Evolutionary conservation across 202 grass and related monocot genomes (phyloP).

Genomic region (Eragrostis tef): DNA sequence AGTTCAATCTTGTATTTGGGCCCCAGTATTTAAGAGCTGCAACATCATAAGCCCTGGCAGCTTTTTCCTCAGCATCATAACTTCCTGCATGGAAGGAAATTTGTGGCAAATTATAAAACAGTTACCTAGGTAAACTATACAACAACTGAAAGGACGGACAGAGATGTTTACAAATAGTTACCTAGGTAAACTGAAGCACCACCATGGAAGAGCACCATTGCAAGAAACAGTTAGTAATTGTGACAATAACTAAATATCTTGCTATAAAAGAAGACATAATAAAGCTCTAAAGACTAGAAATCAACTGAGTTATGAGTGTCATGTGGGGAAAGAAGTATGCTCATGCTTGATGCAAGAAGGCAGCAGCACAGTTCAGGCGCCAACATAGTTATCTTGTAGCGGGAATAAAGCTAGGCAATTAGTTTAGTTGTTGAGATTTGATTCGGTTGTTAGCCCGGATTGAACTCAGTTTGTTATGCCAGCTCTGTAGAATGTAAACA

Average conservation of each 20-base stretch:
- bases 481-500: too few species aligned
- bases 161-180: constrained; percentile 46
- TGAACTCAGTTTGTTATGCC: too few species aligned
- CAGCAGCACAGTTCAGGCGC: too few species aligned
- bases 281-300: neutral
- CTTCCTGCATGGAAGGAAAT: constrained; percentile 66
- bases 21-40: constrained; percentile 86
- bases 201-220: constrained; percentile 42
- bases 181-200: constrained; percentile 93
- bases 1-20: constrained; percentile 68
- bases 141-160: neutral
- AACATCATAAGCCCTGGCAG: constrained; percentile 87
- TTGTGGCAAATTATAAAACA: too few species aligned
- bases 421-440: too few species aligned
- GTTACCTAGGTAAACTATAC: too few species aligned
- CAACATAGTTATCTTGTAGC: too few species aligned
- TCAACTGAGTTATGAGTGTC: neutral
- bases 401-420: too few species aligned
- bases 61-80: constrained; percentile 86
- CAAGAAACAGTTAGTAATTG: constrained; percentile 60
- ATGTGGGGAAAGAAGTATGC: too few species aligned
- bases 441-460: too few species aligned
- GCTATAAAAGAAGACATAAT: neutral
- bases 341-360: too few species aligned
- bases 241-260: constrained; percentile 29